Conservation (phyloP, 768 basidiomycete genomes). For the Xanthoconium stramineum region DNA sequence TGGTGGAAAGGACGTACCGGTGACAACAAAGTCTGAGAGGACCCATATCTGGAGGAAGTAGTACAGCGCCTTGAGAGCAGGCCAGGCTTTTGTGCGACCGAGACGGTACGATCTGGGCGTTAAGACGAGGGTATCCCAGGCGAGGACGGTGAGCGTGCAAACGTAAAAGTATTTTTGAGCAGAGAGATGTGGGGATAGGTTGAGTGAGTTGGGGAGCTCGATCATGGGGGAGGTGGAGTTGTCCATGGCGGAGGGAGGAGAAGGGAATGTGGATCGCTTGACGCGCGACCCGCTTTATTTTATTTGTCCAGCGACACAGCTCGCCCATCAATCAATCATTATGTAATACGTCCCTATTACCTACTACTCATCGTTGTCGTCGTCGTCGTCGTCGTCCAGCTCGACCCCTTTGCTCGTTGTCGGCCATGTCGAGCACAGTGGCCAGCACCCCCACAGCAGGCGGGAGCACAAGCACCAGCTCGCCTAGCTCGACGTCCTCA, state of each 20-base stretch:
- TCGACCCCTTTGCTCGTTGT: not conserved
- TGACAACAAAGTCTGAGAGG: constrained; percentile 73
- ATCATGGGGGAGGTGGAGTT: not conserved
- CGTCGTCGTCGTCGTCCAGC: constrained; percentile 1
- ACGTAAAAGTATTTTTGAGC: constrained; percentile 91
- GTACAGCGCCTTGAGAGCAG: constrained; percentile 71
- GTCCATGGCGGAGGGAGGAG: constrained; percentile 13
- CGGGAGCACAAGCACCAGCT: not conserved
- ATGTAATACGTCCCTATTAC: constrained; percentile 12
- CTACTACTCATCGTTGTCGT: not conserved
- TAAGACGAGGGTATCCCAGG: constrained; percentile 86
- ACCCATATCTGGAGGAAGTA: constrained; percentile 74
- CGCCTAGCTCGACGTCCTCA: constrained; percentile 4
- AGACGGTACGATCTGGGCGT: constrained; percentile 77
- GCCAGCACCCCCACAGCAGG: not conserved
- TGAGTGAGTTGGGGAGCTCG: constrained; percentile 59
- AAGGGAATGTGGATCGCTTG: not conserved
- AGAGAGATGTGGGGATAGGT: constrained; percentile 72
- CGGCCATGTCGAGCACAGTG: constrained; percentile 13
- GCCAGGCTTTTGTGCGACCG: constrained; percentile 62
- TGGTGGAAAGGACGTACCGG: constrained; percentile 44
- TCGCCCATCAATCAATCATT: constrained; percentile 21
- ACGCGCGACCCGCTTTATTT: constrained; percentile 9
- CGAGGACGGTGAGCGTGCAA: constrained; percentile 85
- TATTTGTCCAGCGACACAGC: constrained; percentile 12